These are phyloP conservation scores for Penstemon barbatus DNA, from an alignment of 257 asterid species.

Conservation along the genomic window DNA sequence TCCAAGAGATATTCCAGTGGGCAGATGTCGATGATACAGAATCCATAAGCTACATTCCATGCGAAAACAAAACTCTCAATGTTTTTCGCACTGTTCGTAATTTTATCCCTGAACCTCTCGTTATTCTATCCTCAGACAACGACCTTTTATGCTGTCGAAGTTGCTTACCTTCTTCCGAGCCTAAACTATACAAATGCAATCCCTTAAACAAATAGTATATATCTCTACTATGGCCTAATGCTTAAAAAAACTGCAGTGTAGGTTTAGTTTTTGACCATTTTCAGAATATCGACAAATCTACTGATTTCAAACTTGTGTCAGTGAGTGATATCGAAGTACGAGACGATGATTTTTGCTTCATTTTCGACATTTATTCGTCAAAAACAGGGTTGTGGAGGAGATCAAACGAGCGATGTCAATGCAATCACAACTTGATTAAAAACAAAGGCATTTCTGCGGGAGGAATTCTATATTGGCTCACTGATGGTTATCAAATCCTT, in stretches of 20 bases:
- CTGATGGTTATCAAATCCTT: slow-evolving; percentile 51
- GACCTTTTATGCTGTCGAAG: slow-evolving; percentile 71
- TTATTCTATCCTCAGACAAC: slow-evolving; percentile 44
- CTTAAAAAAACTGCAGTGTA: slow-evolving; percentile 35
- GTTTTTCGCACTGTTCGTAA: slow-evolving; percentile 32
- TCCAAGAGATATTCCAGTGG: slow-evolving; percentile 52
- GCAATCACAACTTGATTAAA: slow-evolving; percentile 32
- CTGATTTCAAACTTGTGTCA: slow-evolving; percentile 50
- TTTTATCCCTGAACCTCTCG: slow-evolving; percentile 61
- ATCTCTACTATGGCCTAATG: slow-evolving; percentile 42
- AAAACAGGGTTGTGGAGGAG: slow-evolving; percentile 46
- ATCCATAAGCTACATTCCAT: slow-evolving; percentile 49
- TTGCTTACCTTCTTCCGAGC: slow-evolving; percentile 36
- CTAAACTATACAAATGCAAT: slow-evolving; percentile 56
- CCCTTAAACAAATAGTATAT: slow-evolving; percentile 61
- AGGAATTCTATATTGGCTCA: slow-evolving; percentile 61
- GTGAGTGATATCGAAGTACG: slow-evolving; percentile 25
- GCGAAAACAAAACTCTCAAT: slow-evolving; percentile 9
- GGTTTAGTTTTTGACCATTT: slow-evolving; percentile 58
- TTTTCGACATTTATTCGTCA: slow-evolving; percentile 53
- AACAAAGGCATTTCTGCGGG: slow-evolving; percentile 43
- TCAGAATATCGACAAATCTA: slow-evolving; percentile 29
- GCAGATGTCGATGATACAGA: slow-evolving; percentile 35
- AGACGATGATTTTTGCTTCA: slow-evolving; percentile 29
- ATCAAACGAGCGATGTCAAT: slow-evolving; percentile 39